phyloP scores from a whole-genome alignment of 225 moss, liverwort and hornwort species.

The Anthoceros angustus region DNA sequence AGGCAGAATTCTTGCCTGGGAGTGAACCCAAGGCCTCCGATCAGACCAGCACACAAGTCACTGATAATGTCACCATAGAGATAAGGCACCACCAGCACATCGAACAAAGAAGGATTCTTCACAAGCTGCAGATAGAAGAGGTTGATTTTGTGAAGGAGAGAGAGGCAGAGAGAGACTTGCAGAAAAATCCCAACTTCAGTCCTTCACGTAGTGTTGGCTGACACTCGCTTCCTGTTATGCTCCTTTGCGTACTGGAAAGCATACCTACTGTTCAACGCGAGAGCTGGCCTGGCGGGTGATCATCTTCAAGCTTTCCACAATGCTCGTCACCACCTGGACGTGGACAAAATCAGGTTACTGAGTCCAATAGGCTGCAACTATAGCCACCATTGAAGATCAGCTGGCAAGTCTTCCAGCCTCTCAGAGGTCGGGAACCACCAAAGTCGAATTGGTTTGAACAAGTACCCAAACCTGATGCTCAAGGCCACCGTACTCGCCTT shows the following conservation, averaged over 20 bases:
- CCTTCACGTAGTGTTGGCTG: constrained; percentile 96
- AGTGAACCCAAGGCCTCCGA: constrained; percentile 81
- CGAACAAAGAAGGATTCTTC: constrained; percentile 89
- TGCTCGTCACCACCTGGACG: constrained; percentile 68
- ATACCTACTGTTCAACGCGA: constrained; percentile 84
- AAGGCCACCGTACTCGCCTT: constrained; percentile 97
- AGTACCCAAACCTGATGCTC: constrained; percentile 97
- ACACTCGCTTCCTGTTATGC: constrained; percentile 85
- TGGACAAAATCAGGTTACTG: too few relatives aligned
- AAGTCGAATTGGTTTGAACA: too few relatives aligned
- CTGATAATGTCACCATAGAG: constrained; percentile 98
- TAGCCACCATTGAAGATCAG: too few relatives aligned
- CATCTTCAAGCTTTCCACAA: constrained; percentile 96
- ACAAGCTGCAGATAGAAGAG: constrained; percentile 59
- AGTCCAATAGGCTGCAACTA: too few relatives aligned
- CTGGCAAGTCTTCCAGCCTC: too few relatives aligned
- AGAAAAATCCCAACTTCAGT: constrained; percentile 92
- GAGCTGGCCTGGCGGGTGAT: constrained; percentile 84
- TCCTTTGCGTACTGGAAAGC: constrained; percentile 67
- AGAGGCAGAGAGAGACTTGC: constrained; percentile 52
- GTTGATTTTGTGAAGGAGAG: constrained; percentile 1
- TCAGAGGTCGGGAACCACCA: too few relatives aligned
- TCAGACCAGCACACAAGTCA: constrained; percentile 92
- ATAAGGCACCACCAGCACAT: constrained; percentile 92
- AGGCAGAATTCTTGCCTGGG: constrained; percentile 71